Evolutionary conservation across 2,329 filamentous ascomycete genomes (phyloP), one percentile per base, ranked within the genome.

Genomic region (Sporothrix luriei): DNA sequence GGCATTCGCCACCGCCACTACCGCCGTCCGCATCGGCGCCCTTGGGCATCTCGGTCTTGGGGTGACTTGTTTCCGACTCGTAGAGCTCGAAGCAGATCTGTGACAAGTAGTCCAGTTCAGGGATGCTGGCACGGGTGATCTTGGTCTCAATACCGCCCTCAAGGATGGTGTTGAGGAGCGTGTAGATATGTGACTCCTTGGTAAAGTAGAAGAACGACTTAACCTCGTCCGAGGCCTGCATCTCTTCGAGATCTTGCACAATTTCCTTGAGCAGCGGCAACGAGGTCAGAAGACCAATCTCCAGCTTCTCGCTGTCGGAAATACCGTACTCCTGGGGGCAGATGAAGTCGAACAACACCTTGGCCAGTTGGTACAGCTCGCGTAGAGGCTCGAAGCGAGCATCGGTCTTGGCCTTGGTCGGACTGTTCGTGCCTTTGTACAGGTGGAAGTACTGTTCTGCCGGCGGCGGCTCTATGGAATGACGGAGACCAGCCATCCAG

Each of bases 191-290:
- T 0, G 93, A 97, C 80, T 99, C 95, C 80, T 99, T 99, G 73
- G 95, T 99, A 80, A 99, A 99, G 82, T 99, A 99, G 80, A 98
- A 92, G 83, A 98, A 98, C 1, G 91, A 94, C 78, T 97, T 97
- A 57, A 94, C 93, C 74, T 96, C 92, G 68, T 94, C 90, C 0
- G 92, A 96, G 3, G 95, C 94, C 80, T 99, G 95, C 79, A 98
- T 93, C 80, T 98, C 94, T 81, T 99, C 96, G 2, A 99, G 85
- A 76, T 99, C 94, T 76, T 94, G 91, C 7, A 99, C 95, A 75
- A 99, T 97, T 80, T 99, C 95, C 78, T 96, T 96, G 59, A 99
- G 87, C 19, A 99, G 84, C 2, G 95, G 96, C 61, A 99, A 83
- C 14, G 94, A 97, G 0, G 95, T 99, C 74, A 99, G 82, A 1